Conservation (phyloP, 805 yeast species). For the Candida andamanensis region DNA sequence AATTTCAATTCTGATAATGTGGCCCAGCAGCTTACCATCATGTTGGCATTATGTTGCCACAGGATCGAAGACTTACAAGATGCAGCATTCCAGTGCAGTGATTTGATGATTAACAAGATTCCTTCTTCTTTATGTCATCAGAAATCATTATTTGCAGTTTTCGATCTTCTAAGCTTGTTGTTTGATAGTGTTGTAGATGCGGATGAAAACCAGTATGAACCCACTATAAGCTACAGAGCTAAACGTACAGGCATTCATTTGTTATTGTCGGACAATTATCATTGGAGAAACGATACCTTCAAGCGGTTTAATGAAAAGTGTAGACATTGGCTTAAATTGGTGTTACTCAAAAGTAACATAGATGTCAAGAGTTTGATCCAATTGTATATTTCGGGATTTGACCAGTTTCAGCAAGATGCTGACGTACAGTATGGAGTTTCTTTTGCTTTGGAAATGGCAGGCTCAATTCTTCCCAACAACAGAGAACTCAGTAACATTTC, state of each 20-base stretch:
- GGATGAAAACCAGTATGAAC: constrained; percentile 79
- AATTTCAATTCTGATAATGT: constrained; percentile 51
- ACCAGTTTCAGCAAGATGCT: constrained; percentile 18
- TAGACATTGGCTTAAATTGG: constrained; percentile 58
- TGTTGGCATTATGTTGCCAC: constrained; percentile 72
- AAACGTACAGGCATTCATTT: constrained; percentile 43
- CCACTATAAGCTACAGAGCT: constrained; percentile 60
- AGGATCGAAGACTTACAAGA: constrained; percentile 69
- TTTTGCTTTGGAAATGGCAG: constrained; percentile 87
- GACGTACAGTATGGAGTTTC: constrained; percentile 73
- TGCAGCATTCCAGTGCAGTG: constrained; percentile 75
- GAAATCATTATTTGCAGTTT: constrained; percentile 64
- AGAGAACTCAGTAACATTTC: constrained; percentile 54
- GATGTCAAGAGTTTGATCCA: constrained; percentile 79
- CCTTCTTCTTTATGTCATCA: constrained; percentile 81
- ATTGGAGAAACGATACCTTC: constrained; percentile 70
- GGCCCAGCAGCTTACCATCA: constrained; percentile 63
- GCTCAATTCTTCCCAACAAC: constrained; percentile 61
- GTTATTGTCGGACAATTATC: constrained; percentile 66
- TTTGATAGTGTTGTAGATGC: constrained; percentile 81
- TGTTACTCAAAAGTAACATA: constrained; percentile 55
- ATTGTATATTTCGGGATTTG: constrained; percentile 56
- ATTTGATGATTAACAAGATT: constrained; percentile 53
- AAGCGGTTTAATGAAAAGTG: constrained; percentile 54
- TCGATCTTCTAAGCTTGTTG: constrained; percentile 74